phyloP scores from a whole-genome alignment of 805 yeast genomes.

The Myxozyma nipponensis region DNA sequence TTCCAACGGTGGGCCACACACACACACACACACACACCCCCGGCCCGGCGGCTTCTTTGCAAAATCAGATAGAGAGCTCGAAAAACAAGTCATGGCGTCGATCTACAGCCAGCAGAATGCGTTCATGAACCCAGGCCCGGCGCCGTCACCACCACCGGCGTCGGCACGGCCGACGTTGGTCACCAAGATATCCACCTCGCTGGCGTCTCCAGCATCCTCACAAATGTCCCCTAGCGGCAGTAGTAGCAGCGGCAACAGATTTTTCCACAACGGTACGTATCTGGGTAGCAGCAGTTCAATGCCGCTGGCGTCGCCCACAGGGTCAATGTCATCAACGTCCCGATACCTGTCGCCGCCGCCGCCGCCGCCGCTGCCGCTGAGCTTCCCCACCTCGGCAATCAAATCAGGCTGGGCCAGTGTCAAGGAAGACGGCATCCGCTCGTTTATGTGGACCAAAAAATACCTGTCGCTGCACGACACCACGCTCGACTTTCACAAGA shows the following conservation, averaged over 20 bases:
- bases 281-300: neutral
- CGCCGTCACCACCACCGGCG: slow-evolving; percentile 49
- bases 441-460: slow-evolving; percentile 90
- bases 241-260: slow-evolving; percentile 8
- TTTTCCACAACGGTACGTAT: slow-evolving; percentile 2
- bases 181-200: slow-evolving; percentile 12
- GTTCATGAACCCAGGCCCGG: slow-evolving; percentile 54
- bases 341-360: neutral
- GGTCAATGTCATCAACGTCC: neutral
- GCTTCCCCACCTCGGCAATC: neutral
- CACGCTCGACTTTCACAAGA: slow-evolving; percentile 66
- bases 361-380: neutral
- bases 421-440: slow-evolving; percentile 85
- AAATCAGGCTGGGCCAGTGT: slow-evolving; percentile 80
- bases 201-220: neutral
- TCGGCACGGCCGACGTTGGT: slow-evolving; percentile 14
- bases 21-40: too few relatives aligned
- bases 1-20: too few relatives aligned
- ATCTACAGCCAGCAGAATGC: slow-evolving; percentile 35
- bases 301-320: neutral
- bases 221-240: neutral
- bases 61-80: too few relatives aligned
- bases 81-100: slow-evolving; percentile 12
- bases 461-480: slow-evolving; percentile 74
- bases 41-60: too few relatives aligned